Percentiles rank a stretch among this genome's conserved stretches.
phyloP scores from a whole-genome alignment of 257 asterid species.

The Plantago elongata region DNA sequence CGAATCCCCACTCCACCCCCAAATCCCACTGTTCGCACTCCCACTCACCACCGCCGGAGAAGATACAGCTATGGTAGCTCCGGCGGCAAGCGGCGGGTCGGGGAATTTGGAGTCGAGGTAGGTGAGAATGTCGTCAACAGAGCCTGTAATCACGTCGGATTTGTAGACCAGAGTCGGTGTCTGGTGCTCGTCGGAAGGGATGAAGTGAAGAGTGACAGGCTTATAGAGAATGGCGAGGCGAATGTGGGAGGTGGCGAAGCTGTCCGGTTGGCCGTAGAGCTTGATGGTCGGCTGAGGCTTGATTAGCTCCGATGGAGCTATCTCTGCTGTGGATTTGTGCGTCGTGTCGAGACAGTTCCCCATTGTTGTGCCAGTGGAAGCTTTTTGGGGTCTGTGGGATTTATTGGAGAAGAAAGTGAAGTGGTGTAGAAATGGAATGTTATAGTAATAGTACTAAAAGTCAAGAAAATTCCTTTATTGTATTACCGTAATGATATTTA shows the following conservation, averaged over 20 bases:
- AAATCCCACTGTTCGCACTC: conserved; percentile 27
- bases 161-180: conserved; percentile 57
- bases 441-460: too few relatives aligned
- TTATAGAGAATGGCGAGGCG: conserved; percentile 77
- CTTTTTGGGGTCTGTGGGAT: not conserved
- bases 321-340: conserved; percentile 66
- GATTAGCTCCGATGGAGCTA: conserved; percentile 63
- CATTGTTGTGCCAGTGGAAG: conserved; percentile 29
- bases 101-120: conserved; percentile 83
- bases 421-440: too few relatives aligned
- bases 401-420: not conserved
- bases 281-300: conserved; percentile 52
- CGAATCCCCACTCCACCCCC: conserved; percentile 77
- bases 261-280: conserved; percentile 66
- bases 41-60: too few relatives aligned
- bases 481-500: too few relatives aligned
- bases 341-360: conserved; percentile 56
- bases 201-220: conserved; percentile 59
- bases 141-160: conserved; percentile 75
- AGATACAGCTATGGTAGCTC: too few relatives aligned
- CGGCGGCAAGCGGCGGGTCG: conserved; percentile 45
- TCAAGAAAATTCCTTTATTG: too few relatives aligned
- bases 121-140: conserved; percentile 56
- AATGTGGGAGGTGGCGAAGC: conserved; percentile 65
- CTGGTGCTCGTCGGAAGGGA: conserved; percentile 52